Base-by-base conservation (phyloP, 805 yeast species). In the Starmerella gropengiesseri region DNA sequence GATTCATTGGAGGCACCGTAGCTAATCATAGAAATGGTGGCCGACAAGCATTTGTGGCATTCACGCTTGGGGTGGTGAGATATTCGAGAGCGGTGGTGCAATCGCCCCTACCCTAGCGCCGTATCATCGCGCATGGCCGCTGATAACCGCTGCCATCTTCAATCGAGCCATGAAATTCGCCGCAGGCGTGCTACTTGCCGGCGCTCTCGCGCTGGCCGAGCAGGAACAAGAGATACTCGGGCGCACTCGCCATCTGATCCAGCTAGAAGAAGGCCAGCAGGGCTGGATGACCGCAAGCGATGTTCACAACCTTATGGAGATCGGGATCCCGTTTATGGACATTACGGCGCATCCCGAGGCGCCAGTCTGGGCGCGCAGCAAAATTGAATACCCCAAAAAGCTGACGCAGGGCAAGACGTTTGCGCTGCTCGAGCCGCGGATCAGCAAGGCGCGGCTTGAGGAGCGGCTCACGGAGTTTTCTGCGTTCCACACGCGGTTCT, bases 401-500 rank as follows among this genome's bases (percentile, higher is more conserved):
- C 60, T 66, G 3, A 46, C 58, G 23, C 62, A 70, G 49, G 44
- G 49, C 3, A 54, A 66, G 2, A 49, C 60, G 9, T 73, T 81
- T 7, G 46, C 56, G 1, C 51, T 60, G 4, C 57, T 79, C 32
- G 56, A 68, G 31, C 53, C 57, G 5, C 46, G 66, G 2, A 72
- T 82, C 44, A 67, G 70, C 50, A 60, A 61, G 37, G 63, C 60
- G 13, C 56, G 60, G 19, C 68, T 80, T 63, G 64, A 70, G 53
- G 60, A 61, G 19, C 72, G 72, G 50, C 66, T 84, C 59, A 73
- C 74, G 18, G 63, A 69, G 37, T 77, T 83, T 55, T 66, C 86
- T 5, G 71, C 78, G 30, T 84, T 83, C 58, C 73, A 66, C 60
- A 78, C 84, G 16, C 70, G 95, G 43, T 81, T 78, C 58, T 83